These are phyloP conservation scores for Lathyrus oleraceus DNA, from an alignment of 306 rosid species.

Conservation along the genomic window DNA sequence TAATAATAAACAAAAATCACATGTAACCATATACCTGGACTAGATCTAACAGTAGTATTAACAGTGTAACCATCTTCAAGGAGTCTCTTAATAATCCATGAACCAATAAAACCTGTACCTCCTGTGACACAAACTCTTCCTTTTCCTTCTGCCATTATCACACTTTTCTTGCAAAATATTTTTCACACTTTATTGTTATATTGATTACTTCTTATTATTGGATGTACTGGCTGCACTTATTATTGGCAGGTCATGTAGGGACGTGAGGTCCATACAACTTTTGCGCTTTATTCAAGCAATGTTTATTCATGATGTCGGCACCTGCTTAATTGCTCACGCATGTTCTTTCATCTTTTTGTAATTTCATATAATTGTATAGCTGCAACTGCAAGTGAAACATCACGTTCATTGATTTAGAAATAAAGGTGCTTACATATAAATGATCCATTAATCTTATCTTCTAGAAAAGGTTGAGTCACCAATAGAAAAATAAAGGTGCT, in stretches of 20 bases:
- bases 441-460: too few relatives aligned
- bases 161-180: too few relatives aligned
- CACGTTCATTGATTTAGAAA: constrained; percentile 4
- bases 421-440: too few relatives aligned
- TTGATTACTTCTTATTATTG: too few relatives aligned
- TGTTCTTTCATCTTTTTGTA: constrained; percentile 3
- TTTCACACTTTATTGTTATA: too few relatives aligned
- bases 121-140: too few relatives aligned
- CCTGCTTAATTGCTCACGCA: background rate
- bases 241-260: too few relatives aligned
- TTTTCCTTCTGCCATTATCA: too few relatives aligned
- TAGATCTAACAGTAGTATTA: background rate
- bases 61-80: background rate
- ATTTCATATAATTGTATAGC: background rate
- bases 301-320: constrained; percentile 24
- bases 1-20: background rate
- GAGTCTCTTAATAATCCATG: background rate
- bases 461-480: background rate
- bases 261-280: constrained; percentile 39
- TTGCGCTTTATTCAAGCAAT: constrained; percentile 61
- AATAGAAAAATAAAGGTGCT: too few relatives aligned
- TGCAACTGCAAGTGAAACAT: constrained; percentile 20
- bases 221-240: too few relatives aligned
- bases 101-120: too few relatives aligned
- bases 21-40: background rate